A percentile compares a stretch with the other conserved stretches of the same genome.
Evolutionary conservation across 208 protist genomes (phyloP).

Genomic region (Lotmaria passim): DNA sequence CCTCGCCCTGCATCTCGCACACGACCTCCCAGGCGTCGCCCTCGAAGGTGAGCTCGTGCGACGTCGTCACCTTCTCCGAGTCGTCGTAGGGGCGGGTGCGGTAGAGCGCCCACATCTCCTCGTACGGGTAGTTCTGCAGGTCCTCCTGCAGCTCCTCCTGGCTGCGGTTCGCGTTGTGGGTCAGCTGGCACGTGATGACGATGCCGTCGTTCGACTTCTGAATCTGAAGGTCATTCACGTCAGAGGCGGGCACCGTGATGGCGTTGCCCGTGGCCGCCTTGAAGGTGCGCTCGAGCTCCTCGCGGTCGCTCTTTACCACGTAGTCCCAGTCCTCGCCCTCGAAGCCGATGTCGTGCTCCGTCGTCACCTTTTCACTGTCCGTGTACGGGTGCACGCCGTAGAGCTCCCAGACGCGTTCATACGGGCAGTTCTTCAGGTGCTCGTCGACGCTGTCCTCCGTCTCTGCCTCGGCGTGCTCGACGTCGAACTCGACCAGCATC

Average conservation of each 20-base stretch:
- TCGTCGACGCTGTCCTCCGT: constrained; percentile 41
- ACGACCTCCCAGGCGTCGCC: constrained; percentile 65
- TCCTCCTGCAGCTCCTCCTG: constrained; percentile 28
- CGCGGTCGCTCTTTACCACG: constrained; percentile 29
- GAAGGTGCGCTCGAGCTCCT: constrained; percentile 46
- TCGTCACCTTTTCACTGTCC: constrained; percentile 27
- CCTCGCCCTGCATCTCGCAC: constrained; percentile 26
- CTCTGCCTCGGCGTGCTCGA: constrained; percentile 49
- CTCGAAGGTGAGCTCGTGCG: constrained; percentile 62
- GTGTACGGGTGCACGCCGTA: constrained; percentile 44
- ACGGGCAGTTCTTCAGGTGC: constrained; percentile 46
- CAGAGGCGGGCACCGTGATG: constrained; percentile 30
- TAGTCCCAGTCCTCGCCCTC: constrained; percentile 66
- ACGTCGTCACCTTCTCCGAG: constrained; percentile 37
- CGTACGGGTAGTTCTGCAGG: constrained; percentile 44
- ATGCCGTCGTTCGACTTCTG: constrained; percentile 33
- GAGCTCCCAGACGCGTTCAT: constrained; percentile 52
- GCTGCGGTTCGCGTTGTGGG: constrained; percentile 24
- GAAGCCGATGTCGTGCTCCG: constrained; percentile 50
- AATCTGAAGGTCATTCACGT: constrained; percentile 23
- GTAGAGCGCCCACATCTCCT: constrained; percentile 53
- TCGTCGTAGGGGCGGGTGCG: constrained; percentile 43
- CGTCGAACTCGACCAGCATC: constrained; percentile 39
- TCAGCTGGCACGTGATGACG: constrained; percentile 39
- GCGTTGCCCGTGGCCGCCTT: constrained; percentile 39